Conservation (phyloP, 139 green algal genomes). For the Choricystis sp. region DNA sequence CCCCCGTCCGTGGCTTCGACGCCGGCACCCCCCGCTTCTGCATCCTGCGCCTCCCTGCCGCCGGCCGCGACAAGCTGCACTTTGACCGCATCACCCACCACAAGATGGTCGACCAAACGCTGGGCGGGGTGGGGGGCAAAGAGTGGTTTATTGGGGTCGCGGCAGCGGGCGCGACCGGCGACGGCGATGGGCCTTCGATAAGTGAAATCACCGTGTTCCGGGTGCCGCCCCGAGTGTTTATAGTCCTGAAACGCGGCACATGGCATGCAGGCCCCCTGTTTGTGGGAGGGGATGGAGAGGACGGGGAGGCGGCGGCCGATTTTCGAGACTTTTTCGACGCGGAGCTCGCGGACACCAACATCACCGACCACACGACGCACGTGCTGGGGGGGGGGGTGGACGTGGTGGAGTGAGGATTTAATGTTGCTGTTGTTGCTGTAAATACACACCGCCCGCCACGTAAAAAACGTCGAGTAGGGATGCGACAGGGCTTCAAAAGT, state of each 20-base stretch:
- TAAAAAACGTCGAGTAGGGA: no score
- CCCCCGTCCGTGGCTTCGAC: background rate
- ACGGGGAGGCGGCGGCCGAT: conserved; percentile 8
- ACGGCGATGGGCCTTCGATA: conserved; percentile 1
- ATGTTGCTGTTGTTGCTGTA: no score
- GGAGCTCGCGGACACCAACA: conserved; percentile 87
- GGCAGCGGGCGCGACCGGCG: background rate
- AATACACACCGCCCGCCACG: no score
- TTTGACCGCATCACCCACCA: conserved; percentile 90
- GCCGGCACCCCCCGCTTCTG: conserved; percentile 54
- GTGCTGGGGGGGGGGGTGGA: conserved; percentile 24
- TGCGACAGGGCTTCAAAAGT: no score
- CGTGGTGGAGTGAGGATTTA: no score
- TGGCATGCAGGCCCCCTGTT: conserved; percentile 69
- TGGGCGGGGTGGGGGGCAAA: conserved; percentile 23
- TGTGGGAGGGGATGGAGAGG: no score
- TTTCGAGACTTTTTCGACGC: conserved; percentile 88
- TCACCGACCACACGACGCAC: conserved; percentile 81
- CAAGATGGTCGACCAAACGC: conserved; percentile 52
- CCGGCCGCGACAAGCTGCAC: conserved; percentile 13
- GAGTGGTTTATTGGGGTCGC: conserved; percentile 76
- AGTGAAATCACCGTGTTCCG: conserved; percentile 28
- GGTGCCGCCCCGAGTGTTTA: conserved; percentile 23
- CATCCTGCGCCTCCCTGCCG: conserved; percentile 72
- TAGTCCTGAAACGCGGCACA: conserved; percentile 44